These are phyloP conservation scores for Arxiozyma heterogenica DNA, from an alignment of 1,139 yeast species.

Conservation along the genomic window DNA sequence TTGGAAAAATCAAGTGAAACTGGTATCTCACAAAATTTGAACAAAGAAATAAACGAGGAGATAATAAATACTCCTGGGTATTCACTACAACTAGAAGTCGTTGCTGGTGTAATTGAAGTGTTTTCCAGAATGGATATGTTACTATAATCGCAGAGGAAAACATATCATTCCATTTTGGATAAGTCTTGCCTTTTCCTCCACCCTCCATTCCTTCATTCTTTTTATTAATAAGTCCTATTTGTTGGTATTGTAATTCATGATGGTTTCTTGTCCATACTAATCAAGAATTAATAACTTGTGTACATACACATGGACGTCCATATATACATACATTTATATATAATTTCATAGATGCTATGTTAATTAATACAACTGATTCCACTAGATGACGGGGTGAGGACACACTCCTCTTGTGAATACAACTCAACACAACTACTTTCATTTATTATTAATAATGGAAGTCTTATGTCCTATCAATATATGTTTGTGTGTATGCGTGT, in stretches of 20 bases:
- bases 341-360: not conserved
- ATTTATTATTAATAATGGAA: too few relatives aligned
- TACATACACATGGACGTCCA: not conserved
- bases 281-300: not conserved
- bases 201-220: not conserved
- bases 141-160: slow-evolving; percentile 13
- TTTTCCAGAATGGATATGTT: slow-evolving; percentile 42
- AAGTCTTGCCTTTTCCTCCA: not conserved
- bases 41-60: slow-evolving; percentile 59
- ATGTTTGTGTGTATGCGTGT: not conserved
- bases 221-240: too few relatives aligned
- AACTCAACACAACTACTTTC: not conserved
- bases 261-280: not conserved
- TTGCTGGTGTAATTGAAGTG: slow-evolving; percentile 71
- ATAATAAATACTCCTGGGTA: slow-evolving; percentile 45
- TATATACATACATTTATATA: not conserved
- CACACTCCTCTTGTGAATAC: not conserved
- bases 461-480: not conserved
- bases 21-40: slow-evolving; percentile 72
- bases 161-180: not conserved
- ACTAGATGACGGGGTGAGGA: not conserved
- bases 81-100: slow-evolving; percentile 73
- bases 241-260: not conserved
- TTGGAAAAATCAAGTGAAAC: slow-evolving; percentile 45
- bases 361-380: not conserved